Evolutionary conservation across 1,284 basidiomycete species (phyloP).

Genomic region (Sporisorium reilianum): DNA sequence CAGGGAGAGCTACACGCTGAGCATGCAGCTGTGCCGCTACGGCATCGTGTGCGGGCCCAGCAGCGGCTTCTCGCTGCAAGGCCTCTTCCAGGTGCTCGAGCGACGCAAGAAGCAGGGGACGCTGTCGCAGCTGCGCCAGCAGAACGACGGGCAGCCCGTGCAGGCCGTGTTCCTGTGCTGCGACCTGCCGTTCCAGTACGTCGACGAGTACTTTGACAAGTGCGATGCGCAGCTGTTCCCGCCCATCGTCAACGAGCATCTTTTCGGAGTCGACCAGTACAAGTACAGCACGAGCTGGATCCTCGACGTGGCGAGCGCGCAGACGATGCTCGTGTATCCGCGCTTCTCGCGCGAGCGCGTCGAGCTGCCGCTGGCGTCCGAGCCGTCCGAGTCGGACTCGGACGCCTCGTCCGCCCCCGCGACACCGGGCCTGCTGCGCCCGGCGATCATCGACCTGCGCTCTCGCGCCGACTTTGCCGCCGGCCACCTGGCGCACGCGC

Average conservation of each 20-base stretch:
- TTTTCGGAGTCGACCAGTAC: constrained; percentile 45
- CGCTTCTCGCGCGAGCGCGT: constrained; percentile 8
- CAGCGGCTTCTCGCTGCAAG: constrained; percentile 44
- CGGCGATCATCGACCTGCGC: constrained; percentile 35
- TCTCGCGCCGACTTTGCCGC: constrained; percentile 15
- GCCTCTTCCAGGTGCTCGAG: constrained; percentile 42
- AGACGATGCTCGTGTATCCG: constrained; percentile 43
- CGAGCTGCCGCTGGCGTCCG: constrained; percentile 7
- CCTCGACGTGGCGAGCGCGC: constrained; percentile 21
- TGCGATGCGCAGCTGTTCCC: constrained; percentile 16
- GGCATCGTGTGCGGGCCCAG: constrained; percentile 45
- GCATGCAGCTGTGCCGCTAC: constrained; percentile 42
- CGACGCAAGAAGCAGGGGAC: constrained; percentile 26
- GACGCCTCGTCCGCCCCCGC: constrained; percentile 2
- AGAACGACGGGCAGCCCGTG: constrained; percentile 32
- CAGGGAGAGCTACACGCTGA: constrained; percentile 29
- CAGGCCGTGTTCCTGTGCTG: constrained; percentile 50
- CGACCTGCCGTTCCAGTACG: constrained; percentile 52
- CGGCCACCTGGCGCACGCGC: constrained; percentile 15
- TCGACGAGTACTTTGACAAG: constrained; percentile 50
- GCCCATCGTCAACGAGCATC: constrained; percentile 42
- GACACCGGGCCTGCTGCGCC: constrained; percentile 10
- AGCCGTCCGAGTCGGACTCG: constrained; percentile 16
- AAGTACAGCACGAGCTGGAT: constrained; percentile 38
- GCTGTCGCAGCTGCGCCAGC: constrained; percentile 27